Conservation (phyloP, 805 yeast species). For the Scheffersomyces amazonensis region DNA sequence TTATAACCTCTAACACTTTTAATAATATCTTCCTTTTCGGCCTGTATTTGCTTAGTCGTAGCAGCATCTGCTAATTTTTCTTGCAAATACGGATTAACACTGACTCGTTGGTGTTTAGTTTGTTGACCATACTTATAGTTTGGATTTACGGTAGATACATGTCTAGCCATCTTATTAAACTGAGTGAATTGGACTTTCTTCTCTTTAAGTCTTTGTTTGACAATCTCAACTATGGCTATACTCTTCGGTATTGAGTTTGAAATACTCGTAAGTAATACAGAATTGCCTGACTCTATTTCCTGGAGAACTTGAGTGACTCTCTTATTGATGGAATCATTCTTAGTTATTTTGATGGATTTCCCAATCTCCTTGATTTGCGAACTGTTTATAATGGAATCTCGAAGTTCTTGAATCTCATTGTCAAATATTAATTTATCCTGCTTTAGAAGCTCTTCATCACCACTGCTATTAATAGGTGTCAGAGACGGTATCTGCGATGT, state of each 20-base stretch:
- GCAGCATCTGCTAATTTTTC: not conserved
- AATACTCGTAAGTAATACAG: slow-evolving; percentile 8
- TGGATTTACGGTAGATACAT: slow-evolving; percentile 5
- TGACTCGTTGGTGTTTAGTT: not conserved
- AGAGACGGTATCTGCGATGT: not conserved
- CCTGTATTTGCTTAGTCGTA: not conserved
- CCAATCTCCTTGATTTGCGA: not conserved
- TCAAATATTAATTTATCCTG: not conserved
- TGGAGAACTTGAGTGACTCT: slow-evolving; percentile 9
- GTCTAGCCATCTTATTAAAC: slow-evolving; percentile 11
- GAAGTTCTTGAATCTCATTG: not conserved
- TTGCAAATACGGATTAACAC: not conserved
- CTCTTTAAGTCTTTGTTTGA: slow-evolving; percentile 8
- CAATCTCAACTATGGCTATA: slow-evolving; percentile 14
- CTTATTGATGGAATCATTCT: slow-evolving; percentile 17
- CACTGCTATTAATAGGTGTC: not conserved
- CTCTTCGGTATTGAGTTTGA: slow-evolving; percentile 12
- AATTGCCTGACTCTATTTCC: slow-evolving; percentile 1
- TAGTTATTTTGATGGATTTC: slow-evolving; percentile 6
- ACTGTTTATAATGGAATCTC: not conserved
- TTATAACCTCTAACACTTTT: slow-evolving; percentile 8
- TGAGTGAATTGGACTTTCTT: slow-evolving; percentile 4
- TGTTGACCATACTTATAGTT: slow-evolving; percentile 1
- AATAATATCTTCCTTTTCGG: not conserved
- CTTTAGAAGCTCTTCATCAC: not conserved